A percentile compares a stretch with the other conserved stretches of the same genome.
These are phyloP conservation scores for Penicillium angulare DNA, from an alignment of 495 filamentous ascomycete species.

Conservation along the genomic window DNA sequence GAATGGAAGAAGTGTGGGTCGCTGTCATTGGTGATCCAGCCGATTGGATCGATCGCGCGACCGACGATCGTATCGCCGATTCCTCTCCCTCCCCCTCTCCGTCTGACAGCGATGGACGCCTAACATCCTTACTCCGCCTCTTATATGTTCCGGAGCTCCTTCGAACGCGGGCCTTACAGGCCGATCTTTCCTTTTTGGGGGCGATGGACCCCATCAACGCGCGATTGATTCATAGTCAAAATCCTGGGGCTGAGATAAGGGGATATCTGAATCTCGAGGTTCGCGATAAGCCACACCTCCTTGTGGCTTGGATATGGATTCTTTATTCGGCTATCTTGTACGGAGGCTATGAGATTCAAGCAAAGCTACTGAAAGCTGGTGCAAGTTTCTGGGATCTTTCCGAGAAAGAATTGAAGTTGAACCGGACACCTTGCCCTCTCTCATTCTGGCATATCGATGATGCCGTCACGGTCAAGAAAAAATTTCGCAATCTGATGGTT, in stretches of 20 bases:
- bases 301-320: slow-evolving; percentile 58
- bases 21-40: slow-evolving; percentile 11
- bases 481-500: slow-evolving; percentile 28
- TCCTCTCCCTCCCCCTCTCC: not conserved
- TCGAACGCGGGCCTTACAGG: slow-evolving; percentile 6
- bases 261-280: slow-evolving; percentile 7
- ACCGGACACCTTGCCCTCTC: slow-evolving; percentile 31
- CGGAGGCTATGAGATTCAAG: slow-evolving; percentile 54
- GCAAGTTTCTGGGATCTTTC: slow-evolving; percentile 43
- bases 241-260: not conserved
- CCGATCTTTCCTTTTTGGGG: slow-evolving; percentile 10
- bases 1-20: slow-evolving; percentile 11
- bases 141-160: slow-evolving; percentile 14
- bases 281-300: slow-evolving; percentile 42
- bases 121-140: slow-evolving; percentile 7
- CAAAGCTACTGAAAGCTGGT: slow-evolving; percentile 40
- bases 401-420: slow-evolving; percentile 8
- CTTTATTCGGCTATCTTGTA: slow-evolving; percentile 60
- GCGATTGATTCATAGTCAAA: not conserved
- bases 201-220: not conserved
- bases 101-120: slow-evolving; percentile 1
- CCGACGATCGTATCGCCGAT: not conserved
- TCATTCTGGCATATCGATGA: slow-evolving; percentile 24
- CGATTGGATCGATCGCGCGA: slow-evolving; percentile 13
- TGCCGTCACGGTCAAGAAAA: slow-evolving; percentile 14